Base-by-base conservation (phyloP, 495 filamentous ascomycete genomes). In the Extremus antarcticus region DNA sequence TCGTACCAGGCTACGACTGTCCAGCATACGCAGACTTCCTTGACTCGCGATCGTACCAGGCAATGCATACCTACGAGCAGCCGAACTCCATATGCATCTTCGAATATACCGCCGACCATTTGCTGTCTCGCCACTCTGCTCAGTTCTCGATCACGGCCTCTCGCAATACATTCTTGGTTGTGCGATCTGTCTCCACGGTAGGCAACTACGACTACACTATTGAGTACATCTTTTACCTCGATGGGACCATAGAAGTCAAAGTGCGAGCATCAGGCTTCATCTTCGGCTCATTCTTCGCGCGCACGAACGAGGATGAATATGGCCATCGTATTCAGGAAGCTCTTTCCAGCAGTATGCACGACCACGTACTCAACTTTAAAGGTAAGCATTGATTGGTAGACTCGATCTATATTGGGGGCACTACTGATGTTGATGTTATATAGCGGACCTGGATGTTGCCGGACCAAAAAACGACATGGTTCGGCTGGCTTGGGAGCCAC, bases 301-400 rank as follows among this genome's bases (percentile, higher is more conserved):
- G 72, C 20, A 65, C 73, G 47, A 75, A 74, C 50, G 66, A 73
- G n/a, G 54, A 61, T 50, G 74, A 78, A 32, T 80, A 78, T 57
- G 76, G 78, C n/a, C 79, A 74, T 64, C 70, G 72, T 40, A 76
- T 79, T 57, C 73, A 79, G 53, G 74, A 81, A 47, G 65, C 66
- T 35, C 63, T 79, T 1, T 68, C 70, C 25, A 73, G 76, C n/a
- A 70, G 67, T 50, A 80, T 82, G 73, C 79, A 83, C 65, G 76
- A 79, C 59, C 79, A 83, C 55, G 76, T 81, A 4, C 64, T 82
- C 22, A 79, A 78, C 62, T 81, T 73, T 69, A 80, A 81, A 64
- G n/a, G n/a, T n/a, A n/a, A n/a, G n/a, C n/a, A n/a, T n/a, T n/a
- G n/a, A n/a, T n/a, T n/a, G n/a, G n/a, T n/a, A n/a, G n/a, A n/a